Conservation (phyloP, 164 flowering plant species). For the Piper longum region DNA sequence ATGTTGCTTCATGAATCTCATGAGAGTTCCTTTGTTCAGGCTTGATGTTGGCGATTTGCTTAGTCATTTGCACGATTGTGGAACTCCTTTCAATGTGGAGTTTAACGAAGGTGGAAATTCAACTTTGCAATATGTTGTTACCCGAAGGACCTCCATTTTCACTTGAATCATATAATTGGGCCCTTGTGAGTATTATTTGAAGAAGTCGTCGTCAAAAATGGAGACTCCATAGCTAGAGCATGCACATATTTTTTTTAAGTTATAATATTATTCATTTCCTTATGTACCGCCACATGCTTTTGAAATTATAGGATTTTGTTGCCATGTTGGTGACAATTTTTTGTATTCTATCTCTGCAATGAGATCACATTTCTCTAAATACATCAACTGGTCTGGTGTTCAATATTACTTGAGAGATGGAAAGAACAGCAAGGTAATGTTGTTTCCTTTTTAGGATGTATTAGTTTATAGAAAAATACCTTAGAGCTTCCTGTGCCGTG, state of each 20-base stretch:
- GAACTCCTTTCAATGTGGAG: conserved; percentile 97
- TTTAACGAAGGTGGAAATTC: conserved; percentile 83
- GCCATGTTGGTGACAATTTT: conserved; percentile 89
- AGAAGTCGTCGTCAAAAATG: neutral
- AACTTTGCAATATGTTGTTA: conserved; percentile 79
- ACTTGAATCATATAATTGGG: conserved; percentile 83
- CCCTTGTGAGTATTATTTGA: conserved; percentile 41
- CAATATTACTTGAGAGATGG: conserved; percentile 80
- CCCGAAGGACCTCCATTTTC: conserved; percentile 85
- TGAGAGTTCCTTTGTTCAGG: conserved; percentile 30
- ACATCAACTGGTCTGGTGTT: conserved; percentile 93
- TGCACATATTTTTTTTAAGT: neutral
- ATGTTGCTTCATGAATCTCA: neutral
- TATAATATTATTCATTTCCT: neutral
- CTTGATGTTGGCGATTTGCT: conserved; percentile 38
- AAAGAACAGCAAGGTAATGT: conserved; percentile 62
- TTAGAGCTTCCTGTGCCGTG: no score
- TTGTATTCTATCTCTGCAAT: conserved; percentile 74
- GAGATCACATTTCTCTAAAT: conserved; percentile 80
- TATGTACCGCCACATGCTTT: neutral
- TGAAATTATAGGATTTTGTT: conserved; percentile 56
- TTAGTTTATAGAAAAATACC: no score
- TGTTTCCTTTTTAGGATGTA: no score
- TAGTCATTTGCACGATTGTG: conserved; percentile 42
- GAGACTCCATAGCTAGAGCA: no score